Percentiles rank a stretch among this genome's conserved stretches.
Conservation (phyloP, 2,329 filamentous ascomycete species). For the Furcasterigmium furcatum region DNA sequence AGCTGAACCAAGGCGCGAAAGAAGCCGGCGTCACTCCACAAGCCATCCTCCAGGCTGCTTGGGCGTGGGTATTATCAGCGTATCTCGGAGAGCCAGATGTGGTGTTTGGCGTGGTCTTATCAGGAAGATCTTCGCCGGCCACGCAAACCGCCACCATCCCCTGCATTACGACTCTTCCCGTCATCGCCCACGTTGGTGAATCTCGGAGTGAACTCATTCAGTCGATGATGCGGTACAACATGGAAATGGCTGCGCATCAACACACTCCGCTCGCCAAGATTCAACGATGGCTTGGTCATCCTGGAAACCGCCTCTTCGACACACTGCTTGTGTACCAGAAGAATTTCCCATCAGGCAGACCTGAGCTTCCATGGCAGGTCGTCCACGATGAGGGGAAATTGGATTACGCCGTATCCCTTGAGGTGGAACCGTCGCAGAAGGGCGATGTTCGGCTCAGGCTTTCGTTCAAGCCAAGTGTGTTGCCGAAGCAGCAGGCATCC, state of each 20-base stretch:
- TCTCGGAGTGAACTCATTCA: slow-evolving; percentile 56
- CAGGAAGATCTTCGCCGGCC: slow-evolving; percentile 64
- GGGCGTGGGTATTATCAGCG: slow-evolving; percentile 70
- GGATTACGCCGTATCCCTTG: slow-evolving; percentile 79
- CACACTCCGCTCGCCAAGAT: slow-evolving; percentile 69
- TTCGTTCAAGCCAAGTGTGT: slow-evolving; percentile 59
- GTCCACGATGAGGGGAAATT: slow-evolving; percentile 64
- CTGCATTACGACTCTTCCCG: slow-evolving; percentile 77
- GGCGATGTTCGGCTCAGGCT: slow-evolving; percentile 58
- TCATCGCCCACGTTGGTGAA: slow-evolving; percentile 53
- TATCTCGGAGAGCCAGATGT: slow-evolving; percentile 74
- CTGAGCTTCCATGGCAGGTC: slow-evolving; percentile 49
- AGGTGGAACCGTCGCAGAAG: slow-evolving; percentile 58
- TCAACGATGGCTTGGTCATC: slow-evolving; percentile 66
- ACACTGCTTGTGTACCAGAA: slow-evolving; percentile 79
- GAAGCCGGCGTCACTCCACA: slow-evolving; percentile 68
- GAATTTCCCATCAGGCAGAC: slow-evolving; percentile 12
- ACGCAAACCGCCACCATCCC: slow-evolving; percentile 65
- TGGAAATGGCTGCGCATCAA: slow-evolving; percentile 64
- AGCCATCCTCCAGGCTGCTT: slow-evolving; percentile 71
- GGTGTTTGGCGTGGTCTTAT: slow-evolving; percentile 77
- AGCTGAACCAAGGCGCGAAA: slow-evolving; percentile 55
- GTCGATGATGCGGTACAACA: slow-evolving; percentile 64
- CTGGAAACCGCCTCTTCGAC: slow-evolving; percentile 71
- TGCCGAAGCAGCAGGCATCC: slow-evolving; percentile 66